Base-by-base conservation (phyloP, 441 rosid species). In the Erodium moschatum region DNA sequence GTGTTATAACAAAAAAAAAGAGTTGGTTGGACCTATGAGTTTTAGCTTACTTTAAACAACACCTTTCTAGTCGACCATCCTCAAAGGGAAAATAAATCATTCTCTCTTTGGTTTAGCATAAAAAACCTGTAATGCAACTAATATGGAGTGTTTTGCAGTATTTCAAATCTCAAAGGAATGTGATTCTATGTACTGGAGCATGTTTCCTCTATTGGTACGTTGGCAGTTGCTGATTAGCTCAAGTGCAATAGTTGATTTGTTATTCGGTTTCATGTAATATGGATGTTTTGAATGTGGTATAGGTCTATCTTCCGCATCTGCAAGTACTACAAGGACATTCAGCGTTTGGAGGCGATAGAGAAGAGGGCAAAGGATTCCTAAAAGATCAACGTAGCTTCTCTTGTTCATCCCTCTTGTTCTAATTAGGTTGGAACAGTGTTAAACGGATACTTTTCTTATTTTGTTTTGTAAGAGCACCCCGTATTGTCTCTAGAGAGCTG, bases 281-380 rank as follows among this genome's bases (percentile, higher is more conserved):
- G 19, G 16, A 4, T 6, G 7, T 13, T 50, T n/a, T 50, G 5
- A 40, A 6, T 40, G 46, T 40, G 46, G 46, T 50, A 15, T 19
- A 50, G 58, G 58, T 50, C 18, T 2, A 50, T 50, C 3, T 50
- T 12, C 58, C 58, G 58, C 58, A 50, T 50, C 58, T 50, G 58
- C 58, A 50, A 50, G 18, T 50, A 50, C 58, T 50, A 50, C 58
- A 50, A 50, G 58, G 58, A 50, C 1, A 5, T 50, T 13, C 58
- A 50, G 58, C 58, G 58, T n/a, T 50, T 50, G 58, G 58, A 50
- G 58, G 16, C 16, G 15, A 50, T 50, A n/a, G 58, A 50, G 58
- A 50, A 50, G 58, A 50, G 58, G 19, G 58, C 58, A 13, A 50
- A 50, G 18, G 58, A 50, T 6, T 5, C 18, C 0, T 50, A 13